These are phyloP conservation scores for Triangularia setosa DNA, from an alignment of 2,329 filamentous ascomycete genomes.

Conservation along the genomic window DNA sequence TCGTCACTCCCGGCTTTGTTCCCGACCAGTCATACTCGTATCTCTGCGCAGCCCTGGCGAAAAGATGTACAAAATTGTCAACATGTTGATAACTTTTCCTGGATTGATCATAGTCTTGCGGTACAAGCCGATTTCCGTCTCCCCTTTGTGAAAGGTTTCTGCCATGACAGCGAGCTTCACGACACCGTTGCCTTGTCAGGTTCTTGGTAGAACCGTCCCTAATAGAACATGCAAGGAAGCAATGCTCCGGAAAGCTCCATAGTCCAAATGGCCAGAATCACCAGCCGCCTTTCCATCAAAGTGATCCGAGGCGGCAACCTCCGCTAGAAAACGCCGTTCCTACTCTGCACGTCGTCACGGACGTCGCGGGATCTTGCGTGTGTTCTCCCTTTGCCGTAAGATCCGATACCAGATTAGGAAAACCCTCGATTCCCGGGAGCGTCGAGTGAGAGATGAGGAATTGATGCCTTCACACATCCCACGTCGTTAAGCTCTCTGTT, in stretches of 20 bases:
- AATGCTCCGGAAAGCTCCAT: neutral
- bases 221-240: neutral
- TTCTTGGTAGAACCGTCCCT: neutral
- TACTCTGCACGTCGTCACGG: neutral
- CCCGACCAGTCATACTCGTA: slow-evolving; percentile 13
- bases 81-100: neutral
- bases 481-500: neutral
- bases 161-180: neutral
- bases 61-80: neutral
- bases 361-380: neutral
- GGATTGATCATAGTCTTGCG: neutral
- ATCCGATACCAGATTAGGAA: neutral
- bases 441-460: neutral
- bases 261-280: neutral
- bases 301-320: neutral
- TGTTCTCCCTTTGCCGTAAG: neutral
- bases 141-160: neutral
- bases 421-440: neutral
- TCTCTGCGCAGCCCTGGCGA: slow-evolving; percentile 12
- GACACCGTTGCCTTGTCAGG: neutral
- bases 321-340: neutral
- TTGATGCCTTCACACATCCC: neutral
- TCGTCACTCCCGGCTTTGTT: slow-evolving; percentile 7
- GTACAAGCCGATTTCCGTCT: slow-evolving; percentile 6
- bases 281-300: neutral